phyloP scores from a whole-genome alignment of 2,329 filamentous ascomycete species.

The Clathrospora elynae region DNA sequence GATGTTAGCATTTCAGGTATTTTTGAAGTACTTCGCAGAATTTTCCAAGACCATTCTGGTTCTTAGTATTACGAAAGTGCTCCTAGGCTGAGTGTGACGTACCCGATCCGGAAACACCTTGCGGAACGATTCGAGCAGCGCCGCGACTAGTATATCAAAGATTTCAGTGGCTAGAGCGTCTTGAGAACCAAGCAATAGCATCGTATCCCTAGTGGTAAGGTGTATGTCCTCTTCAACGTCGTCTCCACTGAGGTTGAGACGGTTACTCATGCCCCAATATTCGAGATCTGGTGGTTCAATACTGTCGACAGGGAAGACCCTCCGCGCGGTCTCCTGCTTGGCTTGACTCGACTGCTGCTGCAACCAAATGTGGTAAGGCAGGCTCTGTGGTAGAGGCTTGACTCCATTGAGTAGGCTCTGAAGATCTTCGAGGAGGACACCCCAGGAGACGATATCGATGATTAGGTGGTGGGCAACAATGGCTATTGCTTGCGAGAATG shows the following conservation, averaged over 20 bases:
- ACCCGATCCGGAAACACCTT: conserved; percentile 50
- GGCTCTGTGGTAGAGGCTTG: conserved; percentile 32
- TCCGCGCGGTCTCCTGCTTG: conserved; percentile 28
- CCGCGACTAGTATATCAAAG: conserved; percentile 45
- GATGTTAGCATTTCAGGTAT: too few relatives aligned
- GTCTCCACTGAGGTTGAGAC: conserved; percentile 43
- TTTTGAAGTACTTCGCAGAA: too few relatives aligned
- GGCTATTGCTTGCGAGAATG: conserved; percentile 42
- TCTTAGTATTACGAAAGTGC: too few relatives aligned
- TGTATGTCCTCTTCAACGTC: conserved; percentile 38
- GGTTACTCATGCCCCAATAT: conserved; percentile 49
- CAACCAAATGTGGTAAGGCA: conserved; percentile 48
- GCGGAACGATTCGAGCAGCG: conserved; percentile 51
- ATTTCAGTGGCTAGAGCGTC: conserved; percentile 44
- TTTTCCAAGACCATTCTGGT: too few relatives aligned
- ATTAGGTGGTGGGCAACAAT: conserved; percentile 48
- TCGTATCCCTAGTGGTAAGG: conserved; percentile 40
- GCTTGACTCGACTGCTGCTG: conserved; percentile 40
- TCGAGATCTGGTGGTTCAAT: conserved; percentile 35
- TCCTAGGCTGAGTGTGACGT: too few relatives aligned
- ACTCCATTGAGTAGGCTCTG: conserved; percentile 40
- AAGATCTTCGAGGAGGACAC: conserved; percentile 47
- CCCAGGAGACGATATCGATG: conserved; percentile 49
- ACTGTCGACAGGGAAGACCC: conserved; percentile 34
- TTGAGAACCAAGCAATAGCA: conserved; percentile 41